These are phyloP conservation scores for Pinus tabuliformis DNA, from an alignment of 75 land plant species.

Conservation along the genomic window DNA sequence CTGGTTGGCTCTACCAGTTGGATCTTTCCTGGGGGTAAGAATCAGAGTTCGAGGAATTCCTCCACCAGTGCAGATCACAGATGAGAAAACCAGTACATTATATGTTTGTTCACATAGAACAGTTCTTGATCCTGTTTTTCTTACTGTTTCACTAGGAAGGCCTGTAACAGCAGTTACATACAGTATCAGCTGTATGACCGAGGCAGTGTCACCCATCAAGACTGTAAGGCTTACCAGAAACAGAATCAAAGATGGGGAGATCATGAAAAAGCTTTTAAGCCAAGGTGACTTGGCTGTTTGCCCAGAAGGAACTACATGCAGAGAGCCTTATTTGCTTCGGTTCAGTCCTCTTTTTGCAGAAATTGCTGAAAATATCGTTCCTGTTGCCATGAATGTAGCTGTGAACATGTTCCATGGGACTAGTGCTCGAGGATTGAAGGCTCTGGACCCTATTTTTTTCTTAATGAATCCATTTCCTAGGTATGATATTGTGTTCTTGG, in stretches of 20 bases:
- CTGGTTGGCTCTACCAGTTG: neutral
- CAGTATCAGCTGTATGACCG: conserved; percentile 65
- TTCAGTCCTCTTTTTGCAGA: conserved; percentile 68
- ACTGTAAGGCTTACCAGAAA: conserved; percentile 73
- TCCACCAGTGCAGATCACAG: conserved; percentile 4
- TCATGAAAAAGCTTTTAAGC: conserved; percentile 42
- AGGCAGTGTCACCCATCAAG: conserved; percentile 66
- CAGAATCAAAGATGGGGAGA: conserved; percentile 48
- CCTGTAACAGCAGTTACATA: conserved; percentile 60
- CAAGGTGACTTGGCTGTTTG: conserved; percentile 78
- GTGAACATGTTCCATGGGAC: conserved; percentile 60
- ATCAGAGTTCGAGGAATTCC: conserved; percentile 28
- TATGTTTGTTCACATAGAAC: conserved; percentile 71
- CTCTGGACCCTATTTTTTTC: conserved; percentile 60
- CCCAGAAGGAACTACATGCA: conserved; percentile 89
- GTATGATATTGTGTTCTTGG: conserved; percentile 40
- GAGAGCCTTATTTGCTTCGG: conserved; percentile 62
- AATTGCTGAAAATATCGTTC: conserved; percentile 57
- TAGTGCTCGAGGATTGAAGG: conserved; percentile 57
- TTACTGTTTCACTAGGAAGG: conserved; percentile 28
- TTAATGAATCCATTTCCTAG: conserved; percentile 53
- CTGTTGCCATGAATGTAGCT: conserved; percentile 34
- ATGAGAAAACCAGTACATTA: conserved; percentile 23
- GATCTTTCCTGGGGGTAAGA: conserved; percentile 21
- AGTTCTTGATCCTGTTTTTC: conserved; percentile 55